Base-by-base conservation (phyloP, 768 basidiomycete species). In the Tylopilus sp. region DNA sequence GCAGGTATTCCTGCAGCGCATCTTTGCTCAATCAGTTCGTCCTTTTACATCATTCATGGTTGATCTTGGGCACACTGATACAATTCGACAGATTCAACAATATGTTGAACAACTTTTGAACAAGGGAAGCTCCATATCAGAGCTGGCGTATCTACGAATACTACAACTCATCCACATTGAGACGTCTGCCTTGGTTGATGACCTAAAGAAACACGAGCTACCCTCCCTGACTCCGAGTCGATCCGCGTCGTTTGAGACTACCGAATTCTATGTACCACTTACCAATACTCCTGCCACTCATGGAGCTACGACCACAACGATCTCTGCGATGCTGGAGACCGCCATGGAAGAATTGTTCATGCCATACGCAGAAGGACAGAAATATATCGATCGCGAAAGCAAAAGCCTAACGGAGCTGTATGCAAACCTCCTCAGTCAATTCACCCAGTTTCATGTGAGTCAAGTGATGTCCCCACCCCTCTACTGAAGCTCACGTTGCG, bases 291-390 rank as follows among this genome's bases (percentile, higher is more conserved):
- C 74, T 5, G 72, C 80, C 22, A 67, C 77, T 31, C 72, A 76
- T 17, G 65, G 76, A 2, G 63, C 77, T 22, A 73, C 75, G 17
- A 53, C 77, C 0, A 71, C 79, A 10, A 78, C 82, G 10, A 80
- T 89, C 61, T 78, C 85, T 62, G 75, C 82, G 1, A 92, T 98
- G 90, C 78, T 99, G n/a, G 97, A 98, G 68, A 85, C 83, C 9
- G 90, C 93, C 9, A 86, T 97, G 83, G 97, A 98, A 57, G 97
- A 98, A 65, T 80, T 98, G 19, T 98, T 98, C 58, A 84, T 94
- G 21, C 90, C 92, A 4, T 98, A 95, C 64, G 88, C 86, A 2
- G 96, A 99, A 71, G 93, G 91, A 4, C 84, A 84, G 53, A 76
- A 93, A 51, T 98, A 98, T 66, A 79, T 98, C 4, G 97, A 98